Evolutionary conservation across 1,284 basidiomycete genomes (phyloP), one percentile per base, ranked within the genome.

Genomic region (Austroboletus niveus): DNA sequence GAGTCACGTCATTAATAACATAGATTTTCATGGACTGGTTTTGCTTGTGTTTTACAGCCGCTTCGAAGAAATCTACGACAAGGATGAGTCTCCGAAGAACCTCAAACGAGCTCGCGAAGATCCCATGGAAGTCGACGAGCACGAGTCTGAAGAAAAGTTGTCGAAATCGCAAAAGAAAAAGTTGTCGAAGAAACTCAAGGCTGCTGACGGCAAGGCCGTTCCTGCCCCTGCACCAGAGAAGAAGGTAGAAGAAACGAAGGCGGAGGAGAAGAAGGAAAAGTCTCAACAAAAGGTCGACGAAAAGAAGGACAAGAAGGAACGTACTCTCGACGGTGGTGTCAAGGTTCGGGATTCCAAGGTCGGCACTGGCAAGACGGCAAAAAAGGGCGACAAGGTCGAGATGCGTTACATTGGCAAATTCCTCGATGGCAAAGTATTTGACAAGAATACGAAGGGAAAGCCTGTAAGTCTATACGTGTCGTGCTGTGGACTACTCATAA

Each of bases 391-490:
- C 74, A 85, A 78, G 52, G 80, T 98, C 49, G 78, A 77, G 56
- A 93, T 98, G 89, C 81, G 93, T 48, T 95, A 95, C 70, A 84
- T 94, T 60, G 95, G 93, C 61, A 95, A 94, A 74, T 80, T 98
- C 43, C 72, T 74, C 58, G 86, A 88, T 67, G 94, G 93, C 60
- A 92, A 89, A 69, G 70, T 89, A 42, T 98, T 98, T 63, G 95
- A 98, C 74, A 77, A 84, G 66, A 97, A 97, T 74, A 86, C 81
- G 56, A 87, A 85, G 67, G 95, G 95, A 60, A 87, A 85, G 68
- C 91, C 94, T 9, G 89, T 91, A 66, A 51, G 36, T 83, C 74
- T 14, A 17, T 40, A 27, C 40, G 40, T 42, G 45, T 44, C 31
- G 34, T 43, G 47, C 36, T 34, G 39, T 15, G 32, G 58, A 24